Percentiles rank a stretch among this genome's conserved stretches.
Evolutionary conservation across 129 eudicot species (phyloP).

Genomic region (Rutidosis leptorrhynchoides): DNA sequence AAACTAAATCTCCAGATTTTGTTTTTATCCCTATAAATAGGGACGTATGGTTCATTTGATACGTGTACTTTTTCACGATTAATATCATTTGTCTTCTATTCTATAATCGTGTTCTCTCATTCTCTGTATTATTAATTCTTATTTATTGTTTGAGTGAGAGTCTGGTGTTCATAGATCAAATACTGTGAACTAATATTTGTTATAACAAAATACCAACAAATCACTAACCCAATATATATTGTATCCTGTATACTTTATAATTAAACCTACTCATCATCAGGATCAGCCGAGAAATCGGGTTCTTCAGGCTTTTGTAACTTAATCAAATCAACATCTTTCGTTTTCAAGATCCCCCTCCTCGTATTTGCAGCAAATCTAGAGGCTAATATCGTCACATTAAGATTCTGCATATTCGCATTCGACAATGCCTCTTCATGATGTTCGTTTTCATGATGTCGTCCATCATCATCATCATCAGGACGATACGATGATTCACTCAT

Average conservation of each 20-base stretch:
- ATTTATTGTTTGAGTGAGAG: too few species aligned
- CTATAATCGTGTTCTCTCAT: too few species aligned
- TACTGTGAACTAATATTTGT: too few species aligned
- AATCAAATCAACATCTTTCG: conserved; percentile 58
- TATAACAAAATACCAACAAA: background rate
- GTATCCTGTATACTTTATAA: conserved; percentile 18
- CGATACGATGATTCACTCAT: conserved; percentile 56
- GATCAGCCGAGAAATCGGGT: conserved; percentile 82
- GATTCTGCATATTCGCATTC: conserved; percentile 43
- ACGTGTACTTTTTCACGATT: too few species aligned
- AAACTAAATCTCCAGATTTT: too few species aligned
- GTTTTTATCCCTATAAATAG: too few species aligned
- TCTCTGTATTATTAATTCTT: too few species aligned
- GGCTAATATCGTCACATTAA: conserved; percentile 72
- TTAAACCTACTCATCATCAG: conserved; percentile 54
- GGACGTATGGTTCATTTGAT: too few species aligned
- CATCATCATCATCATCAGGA: too few species aligned
- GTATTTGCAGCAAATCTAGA: conserved; percentile 84
- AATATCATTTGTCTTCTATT: too few species aligned
- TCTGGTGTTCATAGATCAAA: too few species aligned
- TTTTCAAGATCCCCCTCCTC: conserved; percentile 62
- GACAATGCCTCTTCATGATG: conserved; percentile 17
- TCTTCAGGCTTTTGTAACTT: conserved; percentile 87
- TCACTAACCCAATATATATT: conserved; percentile 14
- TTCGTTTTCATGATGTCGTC: conserved; percentile 37